Base-by-base conservation (phyloP, 1,284 basidiomycete genomes). In the Heterobasidion occidentale region DNA sequence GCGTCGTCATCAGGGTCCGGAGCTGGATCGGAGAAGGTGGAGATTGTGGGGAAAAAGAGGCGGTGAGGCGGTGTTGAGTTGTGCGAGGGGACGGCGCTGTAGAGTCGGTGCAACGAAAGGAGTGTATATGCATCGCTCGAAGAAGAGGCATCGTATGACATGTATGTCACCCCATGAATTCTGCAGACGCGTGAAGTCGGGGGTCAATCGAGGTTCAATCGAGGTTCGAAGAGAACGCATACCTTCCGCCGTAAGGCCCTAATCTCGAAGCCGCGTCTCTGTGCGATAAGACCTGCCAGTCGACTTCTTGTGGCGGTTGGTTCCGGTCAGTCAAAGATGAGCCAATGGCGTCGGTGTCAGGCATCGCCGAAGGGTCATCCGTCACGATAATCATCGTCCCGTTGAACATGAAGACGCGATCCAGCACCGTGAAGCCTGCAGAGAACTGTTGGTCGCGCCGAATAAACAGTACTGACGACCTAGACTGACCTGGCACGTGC, bases 341-440 rank as follows among this genome's bases (percentile, higher is more conserved):
- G 0, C 79, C 75, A 27, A 88, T 83, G 1, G 73, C 68, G 8
- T 67, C 68, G 33, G 82, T 67, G 3, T 74, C 60, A 2, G 84
- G 87, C 52, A 86, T 75, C 27, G 70, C 68, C 7, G 72, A 64
- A 8, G 72, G 72, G 54, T 80, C 71, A 62, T 88, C 80, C 4
- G 80, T 77, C 27, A 90, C 81, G 57, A 93, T 68, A 67, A 84
- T 90, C 55, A 92, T 74, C 7, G 79, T 80, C 11, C 86, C 84
- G 62, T 87, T 83, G 61, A 77, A 77, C 33, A 89, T 68, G 60
- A 88, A 81, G 27, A 92, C 75, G 58, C 89, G 86, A 62, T 93
- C 89, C 55, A 94, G 74, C 46, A 92, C 80, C 1, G 88, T 92
- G 73, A 86, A 91, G 2, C 92, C 91, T 91, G 64, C 59, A 34